Percentiles rank a stretch among this genome's conserved stretches.
phyloP scores from a whole-genome alignment of 2,329 filamentous ascomycete genomes.

The Stagonosporopsis vannaccii region DNA sequence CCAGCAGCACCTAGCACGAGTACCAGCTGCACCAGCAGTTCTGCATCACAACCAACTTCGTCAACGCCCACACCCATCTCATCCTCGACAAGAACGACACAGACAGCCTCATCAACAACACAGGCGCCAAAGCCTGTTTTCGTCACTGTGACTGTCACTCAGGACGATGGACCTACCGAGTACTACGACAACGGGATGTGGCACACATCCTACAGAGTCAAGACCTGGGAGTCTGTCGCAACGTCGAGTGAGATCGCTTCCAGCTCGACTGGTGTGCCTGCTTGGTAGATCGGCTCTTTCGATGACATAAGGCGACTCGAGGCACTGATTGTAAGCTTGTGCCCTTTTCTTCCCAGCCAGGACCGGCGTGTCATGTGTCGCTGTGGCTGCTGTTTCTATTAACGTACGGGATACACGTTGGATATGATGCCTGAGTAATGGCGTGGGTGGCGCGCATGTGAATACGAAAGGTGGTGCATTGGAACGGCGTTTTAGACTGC shows the following conservation, averaged over 20 bases:
- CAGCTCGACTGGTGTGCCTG: slow-evolving; percentile 17
- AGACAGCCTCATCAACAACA: slow-evolving; percentile 18
- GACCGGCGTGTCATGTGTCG: background rate
- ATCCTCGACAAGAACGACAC: slow-evolving; percentile 19
- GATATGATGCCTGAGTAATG: slow-evolving; percentile 19
- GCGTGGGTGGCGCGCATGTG: slow-evolving; percentile 1
- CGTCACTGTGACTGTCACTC: slow-evolving; percentile 41
- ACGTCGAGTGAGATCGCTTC: background rate
- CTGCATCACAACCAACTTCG: slow-evolving; percentile 5
- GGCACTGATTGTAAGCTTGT: background rate
- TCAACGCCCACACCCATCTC: slow-evolving; percentile 19
- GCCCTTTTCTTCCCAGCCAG: background rate
- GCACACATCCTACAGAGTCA: slow-evolving; percentile 53
- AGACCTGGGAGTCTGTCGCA: slow-evolving; percentile 36
- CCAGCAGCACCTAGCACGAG: slow-evolving; percentile 23
- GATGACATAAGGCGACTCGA: background rate
- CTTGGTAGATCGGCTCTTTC: background rate
- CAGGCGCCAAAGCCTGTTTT: slow-evolving; percentile 35
- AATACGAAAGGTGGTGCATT: slow-evolving; percentile 18
- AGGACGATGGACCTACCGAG: slow-evolving; percentile 36
- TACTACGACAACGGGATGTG: slow-evolving; percentile 57
- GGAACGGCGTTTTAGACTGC: slow-evolving; percentile 23
- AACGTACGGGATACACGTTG: background rate
- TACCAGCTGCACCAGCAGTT: slow-evolving; percentile 18
- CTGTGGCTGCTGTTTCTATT: background rate